These are phyloP conservation scores for Mallotus nudiflorus DNA, from an alignment of 345 rosid species.

Conservation along the genomic window DNA sequence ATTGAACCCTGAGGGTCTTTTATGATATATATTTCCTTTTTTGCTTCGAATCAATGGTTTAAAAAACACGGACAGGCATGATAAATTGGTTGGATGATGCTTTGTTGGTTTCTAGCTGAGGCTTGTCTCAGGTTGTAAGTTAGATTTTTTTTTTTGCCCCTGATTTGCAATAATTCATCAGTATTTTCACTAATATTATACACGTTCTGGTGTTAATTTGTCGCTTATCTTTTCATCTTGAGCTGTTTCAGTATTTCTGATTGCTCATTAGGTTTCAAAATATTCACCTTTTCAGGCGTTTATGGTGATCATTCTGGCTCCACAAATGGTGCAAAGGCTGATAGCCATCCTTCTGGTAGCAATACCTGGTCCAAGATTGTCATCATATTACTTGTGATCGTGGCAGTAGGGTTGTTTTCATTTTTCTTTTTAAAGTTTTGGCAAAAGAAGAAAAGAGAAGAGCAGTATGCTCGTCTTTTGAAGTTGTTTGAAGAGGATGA, in stretches of 20 bases:
- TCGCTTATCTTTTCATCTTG: background rate
- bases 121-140: background rate
- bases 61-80: too few relatives aligned
- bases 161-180: background rate
- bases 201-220: background rate
- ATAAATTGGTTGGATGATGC: background rate
- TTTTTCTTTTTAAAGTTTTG: constrained; percentile 77
- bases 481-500: constrained; percentile 98
- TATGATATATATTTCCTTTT: too few relatives aligned
- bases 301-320: constrained; percentile 50
- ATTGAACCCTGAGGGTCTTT: background rate
- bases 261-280: background rate
- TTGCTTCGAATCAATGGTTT: too few relatives aligned
- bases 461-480: constrained; percentile 90
- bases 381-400: constrained; percentile 49
- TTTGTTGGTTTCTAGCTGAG: background rate
- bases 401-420: constrained; percentile 51
- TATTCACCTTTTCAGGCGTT: constrained; percentile 42
- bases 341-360: constrained; percentile 43
- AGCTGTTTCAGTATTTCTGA: background rate
- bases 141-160: too few relatives aligned
- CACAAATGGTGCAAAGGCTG: constrained; percentile 35
- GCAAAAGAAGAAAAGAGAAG: constrained; percentile 97
- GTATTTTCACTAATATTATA: background rate
- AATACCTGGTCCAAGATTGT: constrained; percentile 50